Conservation (phyloP, 2,329 filamentous ascomycete genomes). For the Neurospora sp. region DNA sequence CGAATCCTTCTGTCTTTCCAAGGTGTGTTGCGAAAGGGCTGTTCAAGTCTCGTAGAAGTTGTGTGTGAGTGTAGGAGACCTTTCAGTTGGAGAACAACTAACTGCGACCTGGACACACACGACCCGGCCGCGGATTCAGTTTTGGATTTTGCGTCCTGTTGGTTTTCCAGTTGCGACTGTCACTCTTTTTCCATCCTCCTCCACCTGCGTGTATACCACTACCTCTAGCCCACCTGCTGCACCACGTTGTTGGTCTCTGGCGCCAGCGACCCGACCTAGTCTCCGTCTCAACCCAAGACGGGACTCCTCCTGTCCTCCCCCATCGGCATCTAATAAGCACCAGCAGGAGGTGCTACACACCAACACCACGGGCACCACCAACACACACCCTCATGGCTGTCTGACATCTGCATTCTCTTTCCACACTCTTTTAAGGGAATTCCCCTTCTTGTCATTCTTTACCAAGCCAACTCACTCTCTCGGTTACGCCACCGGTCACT, state of each 20-base stretch:
- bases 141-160: neutral
- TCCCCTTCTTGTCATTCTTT: neutral
- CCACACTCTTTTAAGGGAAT: neutral
- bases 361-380: neutral
- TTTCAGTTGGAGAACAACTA: neutral
- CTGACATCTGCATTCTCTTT: neutral
- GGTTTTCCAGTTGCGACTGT: neutral
- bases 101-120: neutral
- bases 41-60: neutral
- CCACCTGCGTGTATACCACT: neutral
- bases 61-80: neutral
- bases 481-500: neutral
- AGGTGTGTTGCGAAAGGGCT: neutral
- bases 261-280: neutral
- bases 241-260: neutral
- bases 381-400: neutral
- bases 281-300: neutral
- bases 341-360: neutral
- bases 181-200: neutral
- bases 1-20: neutral
- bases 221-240: neutral
- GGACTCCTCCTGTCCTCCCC: neutral
- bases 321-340: neutral
- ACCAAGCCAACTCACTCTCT: neutral
- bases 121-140: neutral